These are phyloP conservation scores for Dalbergia oliveri DNA, from an alignment of 306 rosid genomes.

Conservation along the genomic window DNA sequence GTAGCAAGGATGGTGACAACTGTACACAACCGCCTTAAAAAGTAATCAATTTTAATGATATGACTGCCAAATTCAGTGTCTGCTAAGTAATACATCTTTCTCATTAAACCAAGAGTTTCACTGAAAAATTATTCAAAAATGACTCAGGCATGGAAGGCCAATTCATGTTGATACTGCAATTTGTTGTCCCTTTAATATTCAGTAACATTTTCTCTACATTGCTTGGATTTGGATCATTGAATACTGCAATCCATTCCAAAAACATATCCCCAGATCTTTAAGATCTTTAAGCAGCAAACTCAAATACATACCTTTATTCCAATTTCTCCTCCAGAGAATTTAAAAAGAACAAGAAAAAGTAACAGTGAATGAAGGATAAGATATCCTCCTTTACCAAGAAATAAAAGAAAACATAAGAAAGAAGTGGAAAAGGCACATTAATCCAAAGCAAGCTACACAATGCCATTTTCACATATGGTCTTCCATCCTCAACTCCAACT, in stretches of 20 bases:
- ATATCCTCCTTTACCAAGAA: slow-evolving; percentile 15
- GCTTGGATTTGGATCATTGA: slow-evolving; percentile 34
- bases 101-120: neutral
- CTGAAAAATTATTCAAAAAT: slow-evolving; percentile 28
- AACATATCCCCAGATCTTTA: slow-evolving; percentile 9
- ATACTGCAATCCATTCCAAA: slow-evolving; percentile 1
- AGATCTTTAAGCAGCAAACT: slow-evolving; percentile 24
- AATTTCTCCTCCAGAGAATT: slow-evolving; percentile 12
- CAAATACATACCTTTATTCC: neutral
- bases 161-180: neutral
- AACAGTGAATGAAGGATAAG: slow-evolving; percentile 11
- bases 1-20: slow-evolving; percentile 27
- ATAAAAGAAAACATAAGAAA: slow-evolving; percentile 34
- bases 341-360: neutral
- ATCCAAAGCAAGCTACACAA: slow-evolving; percentile 21
- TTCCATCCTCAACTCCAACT: slow-evolving; percentile 33
- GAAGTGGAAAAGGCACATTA: slow-evolving; percentile 16
- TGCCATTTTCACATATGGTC: slow-evolving; percentile 7
- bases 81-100: neutral
- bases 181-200: slow-evolving; percentile 16
- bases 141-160: slow-evolving; percentile 20
- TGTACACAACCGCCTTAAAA: slow-evolving; percentile 1
- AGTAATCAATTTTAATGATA: slow-evolving; percentile 33
- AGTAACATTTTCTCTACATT: slow-evolving; percentile 26
- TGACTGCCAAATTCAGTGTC: slow-evolving; percentile 25